A percentile compares a stretch with the other conserved stretches of the same genome.
These are phyloP conservation scores for Spizellomyces sp. DNA, from an alignment of 192 early-diverging fungal genomes.

Conservation along the genomic window DNA sequence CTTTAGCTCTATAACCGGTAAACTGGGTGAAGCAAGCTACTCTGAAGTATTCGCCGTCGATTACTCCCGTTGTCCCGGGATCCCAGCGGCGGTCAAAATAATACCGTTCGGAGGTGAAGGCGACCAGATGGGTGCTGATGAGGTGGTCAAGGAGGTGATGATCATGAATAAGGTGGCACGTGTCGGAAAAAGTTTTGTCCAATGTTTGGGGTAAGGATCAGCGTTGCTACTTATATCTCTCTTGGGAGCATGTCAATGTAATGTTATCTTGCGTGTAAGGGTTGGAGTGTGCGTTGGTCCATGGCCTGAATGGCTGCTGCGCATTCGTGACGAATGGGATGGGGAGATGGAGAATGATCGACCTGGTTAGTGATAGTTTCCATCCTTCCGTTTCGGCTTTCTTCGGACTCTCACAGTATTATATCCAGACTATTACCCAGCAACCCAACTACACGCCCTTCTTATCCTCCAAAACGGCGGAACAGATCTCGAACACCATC, in stretches of 20 bases:
- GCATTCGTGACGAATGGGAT: slow-evolving; percentile 74
- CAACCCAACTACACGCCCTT: slow-evolving; percentile 73
- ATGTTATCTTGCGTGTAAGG: slow-evolving; percentile 40
- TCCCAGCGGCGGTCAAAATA: slow-evolving; percentile 74
- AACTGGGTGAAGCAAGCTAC: slow-evolving; percentile 87
- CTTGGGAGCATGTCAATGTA: neutral
- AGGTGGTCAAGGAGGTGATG: slow-evolving; percentile 67
- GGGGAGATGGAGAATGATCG: slow-evolving; percentile 70
- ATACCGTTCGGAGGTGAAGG: slow-evolving; percentile 59
- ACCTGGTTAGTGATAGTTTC: slow-evolving; percentile 50
- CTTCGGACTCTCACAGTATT: no score
- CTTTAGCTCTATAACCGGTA: slow-evolving; percentile 29
- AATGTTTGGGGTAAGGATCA: slow-evolving; percentile 27
- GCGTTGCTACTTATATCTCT: no score
- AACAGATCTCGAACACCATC: slow-evolving; percentile 65
- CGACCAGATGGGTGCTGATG: slow-evolving; percentile 51
- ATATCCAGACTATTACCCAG: slow-evolving; percentile 58
- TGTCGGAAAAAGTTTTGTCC: slow-evolving; percentile 33
- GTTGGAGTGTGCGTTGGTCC: slow-evolving; percentile 68
- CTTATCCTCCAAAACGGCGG: slow-evolving; percentile 77
- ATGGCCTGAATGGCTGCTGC: slow-evolving; percentile 65
- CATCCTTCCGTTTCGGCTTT: no score
- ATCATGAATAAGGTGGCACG: slow-evolving; percentile 52
- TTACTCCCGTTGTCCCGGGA: slow-evolving; percentile 5
- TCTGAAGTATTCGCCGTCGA: slow-evolving; percentile 72